These are phyloP conservation scores for Chloranthus sessilifolius DNA, from an alignment of 164 flowering plant genomes.

Conservation along the genomic window DNA sequence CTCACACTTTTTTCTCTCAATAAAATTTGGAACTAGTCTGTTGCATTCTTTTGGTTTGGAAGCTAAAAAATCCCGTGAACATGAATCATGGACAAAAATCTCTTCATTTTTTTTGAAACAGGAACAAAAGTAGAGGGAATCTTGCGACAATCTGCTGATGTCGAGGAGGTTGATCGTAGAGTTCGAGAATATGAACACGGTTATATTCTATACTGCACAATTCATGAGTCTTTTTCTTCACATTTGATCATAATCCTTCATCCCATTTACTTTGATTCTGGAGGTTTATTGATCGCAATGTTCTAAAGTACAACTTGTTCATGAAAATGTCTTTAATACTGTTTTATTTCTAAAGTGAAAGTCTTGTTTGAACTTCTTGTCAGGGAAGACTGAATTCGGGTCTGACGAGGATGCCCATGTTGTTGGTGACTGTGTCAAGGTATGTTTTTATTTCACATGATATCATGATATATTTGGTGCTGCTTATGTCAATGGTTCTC, in stretches of 20 bases:
- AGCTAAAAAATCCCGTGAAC: too few relatives aligned
- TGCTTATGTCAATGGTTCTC: not conserved
- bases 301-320: not conserved
- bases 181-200: slow-evolving; percentile 98
- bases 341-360: not conserved
- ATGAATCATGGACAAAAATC: not conserved
- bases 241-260: not conserved
- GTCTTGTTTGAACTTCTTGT: slow-evolving; percentile 4
- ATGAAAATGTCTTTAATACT: not conserved
- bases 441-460: slow-evolving; percentile 16
- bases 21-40: too few relatives aligned
- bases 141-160: slow-evolving; percentile 92
- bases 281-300: not conserved
- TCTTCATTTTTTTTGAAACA: slow-evolving; percentile 14
- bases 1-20: too few relatives aligned
- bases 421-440: slow-evolving; percentile 98
- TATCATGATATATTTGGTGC: not conserved
- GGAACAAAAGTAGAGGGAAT: slow-evolving; percentile 95
- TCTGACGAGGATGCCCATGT: slow-evolving; percentile 96
- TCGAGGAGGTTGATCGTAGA: slow-evolving; percentile 94
- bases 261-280: not conserved
- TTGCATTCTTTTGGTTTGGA: too few relatives aligned
- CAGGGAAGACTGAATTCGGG: slow-evolving; percentile 85
- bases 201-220: slow-evolving; percentile 14
- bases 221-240: not conserved